phyloP scores from a whole-genome alignment of 192 early-diverging fungal genomes.

The Entomortierella lignicola region DNA sequence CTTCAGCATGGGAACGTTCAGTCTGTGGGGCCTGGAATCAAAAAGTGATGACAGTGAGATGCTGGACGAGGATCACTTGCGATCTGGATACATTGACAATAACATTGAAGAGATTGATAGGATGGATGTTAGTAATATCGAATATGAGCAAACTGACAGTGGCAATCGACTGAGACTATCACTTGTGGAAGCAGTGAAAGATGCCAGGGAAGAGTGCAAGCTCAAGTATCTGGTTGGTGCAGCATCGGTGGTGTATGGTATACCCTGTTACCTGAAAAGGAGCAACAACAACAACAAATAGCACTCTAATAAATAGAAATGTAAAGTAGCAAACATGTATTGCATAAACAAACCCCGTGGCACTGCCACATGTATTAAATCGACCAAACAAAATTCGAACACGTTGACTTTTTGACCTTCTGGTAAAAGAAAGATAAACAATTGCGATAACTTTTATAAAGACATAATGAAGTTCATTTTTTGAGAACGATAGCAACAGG shows the following conservation, averaged over 20 bases:
- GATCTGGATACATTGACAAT: no score
- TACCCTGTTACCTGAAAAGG: slow-evolving; percentile 68
- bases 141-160: neutral
- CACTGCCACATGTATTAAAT: neutral
- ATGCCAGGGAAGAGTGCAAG: slow-evolving; percentile 76
- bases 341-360: neutral
- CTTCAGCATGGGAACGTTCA: slow-evolving; percentile 79
- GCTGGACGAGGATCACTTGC: neutral
- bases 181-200: slow-evolving; percentile 80
- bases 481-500: no score
- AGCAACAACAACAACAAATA: neutral
- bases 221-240: slow-evolving; percentile 91
- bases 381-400: neutral
- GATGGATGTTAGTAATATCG: neutral
- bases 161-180: slow-evolving; percentile 52
- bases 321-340: no score
- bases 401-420: neutral
- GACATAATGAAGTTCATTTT: no score
- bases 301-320: neutral
- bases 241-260: slow-evolving; percentile 93
- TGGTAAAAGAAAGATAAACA: no score
- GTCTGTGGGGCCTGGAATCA: slow-evolving; percentile 74
- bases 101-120: neutral
- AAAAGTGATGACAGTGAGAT: neutral
- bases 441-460: no score